A percentile compares a stretch with the other conserved stretches of the same genome.
Evolutionary conservation across 345 rosid genomes (phyloP).

Genomic region (Euphorbia lathyris): DNA sequence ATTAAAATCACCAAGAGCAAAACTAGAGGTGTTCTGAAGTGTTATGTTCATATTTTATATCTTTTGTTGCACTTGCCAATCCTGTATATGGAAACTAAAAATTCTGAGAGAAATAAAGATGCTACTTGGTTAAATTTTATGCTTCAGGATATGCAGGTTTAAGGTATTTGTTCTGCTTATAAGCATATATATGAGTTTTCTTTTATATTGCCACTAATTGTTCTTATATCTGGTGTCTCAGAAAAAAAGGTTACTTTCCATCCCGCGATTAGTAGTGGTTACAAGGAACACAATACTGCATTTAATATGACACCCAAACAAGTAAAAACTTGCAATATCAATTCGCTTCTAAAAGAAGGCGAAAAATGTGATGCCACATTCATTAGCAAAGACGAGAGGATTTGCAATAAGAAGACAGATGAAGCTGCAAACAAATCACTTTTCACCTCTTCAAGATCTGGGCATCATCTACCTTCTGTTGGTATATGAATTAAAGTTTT

Average conservation of each 20-base stretch:
- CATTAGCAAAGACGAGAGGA: constrained; percentile 5
- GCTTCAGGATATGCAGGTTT: background rate
- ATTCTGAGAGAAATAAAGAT: background rate
- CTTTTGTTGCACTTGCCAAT: background rate
- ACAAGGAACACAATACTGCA: background rate
- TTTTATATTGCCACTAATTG: background rate
- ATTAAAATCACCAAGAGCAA: background rate
- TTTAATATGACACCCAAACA: background rate
- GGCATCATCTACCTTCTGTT: background rate
- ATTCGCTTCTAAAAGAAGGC: background rate
- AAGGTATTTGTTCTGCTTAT: background rate
- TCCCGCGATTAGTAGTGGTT: background rate
- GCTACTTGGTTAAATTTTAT: too few relatives aligned
- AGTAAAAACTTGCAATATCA: background rate
- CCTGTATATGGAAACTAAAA: background rate
- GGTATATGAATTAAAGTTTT: background rate
- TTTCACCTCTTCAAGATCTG: background rate
- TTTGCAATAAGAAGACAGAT: background rate
- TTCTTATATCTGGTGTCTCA: background rate
- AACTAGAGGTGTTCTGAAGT: background rate
- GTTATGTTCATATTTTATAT: background rate
- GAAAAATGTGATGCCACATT: background rate
- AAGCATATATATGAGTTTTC: background rate
- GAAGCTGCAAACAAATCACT: background rate
- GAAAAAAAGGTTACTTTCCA: constrained; percentile 7